Evolutionary conservation across 495 filamentous ascomycete genomes (phyloP).

Genomic region (Pyrenopolyporus hunteri): DNA sequence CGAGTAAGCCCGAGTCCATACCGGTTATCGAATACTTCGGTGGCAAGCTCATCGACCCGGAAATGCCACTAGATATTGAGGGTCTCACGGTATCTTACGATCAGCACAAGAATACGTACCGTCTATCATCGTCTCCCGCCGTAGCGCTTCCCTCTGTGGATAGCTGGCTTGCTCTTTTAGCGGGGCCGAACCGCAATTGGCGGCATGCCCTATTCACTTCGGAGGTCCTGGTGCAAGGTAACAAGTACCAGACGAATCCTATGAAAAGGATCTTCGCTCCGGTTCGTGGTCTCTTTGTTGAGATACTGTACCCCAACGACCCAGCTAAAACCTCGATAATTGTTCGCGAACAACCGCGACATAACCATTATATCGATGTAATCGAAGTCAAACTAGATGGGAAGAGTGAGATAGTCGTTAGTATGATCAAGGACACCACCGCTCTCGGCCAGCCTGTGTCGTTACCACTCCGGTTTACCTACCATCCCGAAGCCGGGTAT

Average conservation of each 20-base stretch:
- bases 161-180: constrained; percentile 85
- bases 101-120: constrained; percentile 75
- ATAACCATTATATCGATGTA: constrained; percentile 74
- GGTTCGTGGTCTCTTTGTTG: constrained; percentile 82
- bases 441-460: constrained; percentile 77
- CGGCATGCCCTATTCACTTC: constrained; percentile 96
- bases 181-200: constrained; percentile 87
- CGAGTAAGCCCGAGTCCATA: constrained; percentile 70
- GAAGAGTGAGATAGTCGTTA: constrained; percentile 79
- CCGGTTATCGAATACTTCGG: constrained; percentile 95
- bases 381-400: constrained; percentile 79
- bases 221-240: constrained; percentile 91
- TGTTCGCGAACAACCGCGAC: constrained; percentile 69
- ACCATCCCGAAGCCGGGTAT: constrained; percentile 91
- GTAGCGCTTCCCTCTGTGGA: constrained; percentile 76
- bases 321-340: constrained; percentile 78
- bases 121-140: constrained; percentile 71
- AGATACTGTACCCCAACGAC: constrained; percentile 79
- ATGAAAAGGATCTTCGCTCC: constrained; percentile 90
- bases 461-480: constrained; percentile 83
- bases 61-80: constrained; percentile 70
- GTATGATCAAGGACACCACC: constrained; percentile 88
- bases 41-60: constrained; percentile 72
- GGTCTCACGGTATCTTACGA: constrained; percentile 80
- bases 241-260: constrained; percentile 96